Conservation (phyloP, 179 eudicot genomes). For the Spinacia oleracea region DNA sequence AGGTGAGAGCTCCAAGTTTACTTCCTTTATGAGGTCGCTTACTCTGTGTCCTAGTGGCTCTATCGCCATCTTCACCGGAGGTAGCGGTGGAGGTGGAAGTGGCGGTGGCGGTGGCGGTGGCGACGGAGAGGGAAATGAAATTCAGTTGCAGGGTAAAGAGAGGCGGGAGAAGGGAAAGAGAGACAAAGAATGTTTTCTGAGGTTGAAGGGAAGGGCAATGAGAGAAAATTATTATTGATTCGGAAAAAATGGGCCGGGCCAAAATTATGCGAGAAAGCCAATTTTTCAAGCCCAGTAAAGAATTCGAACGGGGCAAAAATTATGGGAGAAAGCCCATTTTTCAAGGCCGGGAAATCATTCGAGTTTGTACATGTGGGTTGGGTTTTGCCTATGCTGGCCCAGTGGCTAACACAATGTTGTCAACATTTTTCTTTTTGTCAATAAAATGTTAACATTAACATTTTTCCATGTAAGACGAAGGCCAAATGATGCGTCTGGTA, state of each 20-base stretch:
- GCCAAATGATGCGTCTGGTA: too few species aligned
- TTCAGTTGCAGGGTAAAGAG: slow-evolving; percentile 5
- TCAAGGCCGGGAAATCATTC: neutral
- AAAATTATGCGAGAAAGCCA: neutral
- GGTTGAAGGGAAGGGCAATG: neutral
- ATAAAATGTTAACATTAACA: too few species aligned
- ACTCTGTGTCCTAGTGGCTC: slow-evolving; percentile 54
- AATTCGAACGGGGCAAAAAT: neutral
- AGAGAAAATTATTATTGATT: neutral
- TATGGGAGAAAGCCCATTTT: neutral
- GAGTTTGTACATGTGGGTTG: neutral
- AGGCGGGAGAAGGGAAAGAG: slow-evolving; percentile 2
- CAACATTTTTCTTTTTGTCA: too few species aligned
- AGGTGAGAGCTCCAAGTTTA: slow-evolving; percentile 59
- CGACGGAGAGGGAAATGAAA: neutral
- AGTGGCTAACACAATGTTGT: too few species aligned
- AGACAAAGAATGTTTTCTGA: neutral
- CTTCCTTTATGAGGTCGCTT: slow-evolving; percentile 70
- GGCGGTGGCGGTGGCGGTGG: neutral
- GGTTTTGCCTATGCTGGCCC: too few species aligned
- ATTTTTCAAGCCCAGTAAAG: neutral
- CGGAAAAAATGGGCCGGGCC: too few species aligned
- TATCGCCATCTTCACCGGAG: slow-evolving; percentile 26
- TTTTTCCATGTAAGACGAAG: too few species aligned
- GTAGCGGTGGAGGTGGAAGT: neutral